Conservation (phyloP, 2,329 filamentous ascomycete species). For the Aspergillus fijiensis region DNA sequence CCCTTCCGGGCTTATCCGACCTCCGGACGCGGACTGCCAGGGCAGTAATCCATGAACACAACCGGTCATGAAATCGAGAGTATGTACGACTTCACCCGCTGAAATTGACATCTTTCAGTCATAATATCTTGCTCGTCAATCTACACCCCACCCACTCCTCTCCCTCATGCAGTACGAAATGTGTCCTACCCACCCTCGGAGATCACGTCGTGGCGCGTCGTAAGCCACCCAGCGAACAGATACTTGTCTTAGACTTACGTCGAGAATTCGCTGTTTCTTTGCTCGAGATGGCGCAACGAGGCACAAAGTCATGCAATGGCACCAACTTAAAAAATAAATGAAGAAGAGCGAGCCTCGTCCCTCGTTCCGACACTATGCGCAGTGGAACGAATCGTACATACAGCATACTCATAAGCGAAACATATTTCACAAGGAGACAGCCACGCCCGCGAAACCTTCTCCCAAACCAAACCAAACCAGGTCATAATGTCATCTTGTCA, state of each 20-base stretch:
- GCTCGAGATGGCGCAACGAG: background rate
- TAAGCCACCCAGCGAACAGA: no score
- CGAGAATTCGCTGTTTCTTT: background rate
- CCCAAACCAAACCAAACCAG: background rate
- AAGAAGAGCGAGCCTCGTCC: background rate
- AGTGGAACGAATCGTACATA: background rate
- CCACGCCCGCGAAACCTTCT: background rate
- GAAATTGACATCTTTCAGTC: no score
- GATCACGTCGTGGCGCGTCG: no score
- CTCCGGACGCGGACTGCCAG: no score
- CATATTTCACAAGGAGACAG: background rate
- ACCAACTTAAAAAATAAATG: background rate
- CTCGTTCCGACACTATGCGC: background rate
- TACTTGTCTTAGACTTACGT: slow-evolving; percentile 2
- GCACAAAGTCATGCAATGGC: background rate
- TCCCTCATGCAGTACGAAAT: no score
- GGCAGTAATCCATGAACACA: no score
- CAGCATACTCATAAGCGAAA: background rate
- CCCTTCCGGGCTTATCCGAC: no score
- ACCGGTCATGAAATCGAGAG: no score
- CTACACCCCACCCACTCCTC: no score
- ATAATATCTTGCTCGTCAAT: no score
- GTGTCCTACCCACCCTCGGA: no score
- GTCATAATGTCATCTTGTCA: background rate
- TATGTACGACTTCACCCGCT: no score